A percentile compares a stretch with the other conserved stretches of the same genome.
phyloP scores from a whole-genome alignment of 2,329 filamentous ascomycete species.

The Alternaria burnsii region DNA sequence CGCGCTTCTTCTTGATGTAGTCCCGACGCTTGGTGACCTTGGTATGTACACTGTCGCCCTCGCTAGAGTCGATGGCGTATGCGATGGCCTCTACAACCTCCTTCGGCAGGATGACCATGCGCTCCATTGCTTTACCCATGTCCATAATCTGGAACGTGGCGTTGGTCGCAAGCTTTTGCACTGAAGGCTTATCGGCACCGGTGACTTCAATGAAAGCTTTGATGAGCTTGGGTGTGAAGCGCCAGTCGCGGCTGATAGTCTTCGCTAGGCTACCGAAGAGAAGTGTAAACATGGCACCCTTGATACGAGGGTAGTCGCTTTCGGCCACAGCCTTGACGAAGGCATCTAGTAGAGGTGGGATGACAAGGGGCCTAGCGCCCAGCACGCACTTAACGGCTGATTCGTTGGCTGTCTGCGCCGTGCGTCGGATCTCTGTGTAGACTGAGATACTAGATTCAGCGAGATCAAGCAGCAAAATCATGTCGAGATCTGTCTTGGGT shows the following conservation, averaged over 20 bases:
- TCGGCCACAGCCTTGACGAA: conserved; percentile 80
- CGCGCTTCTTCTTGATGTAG: conserved; percentile 77
- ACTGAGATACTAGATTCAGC: conserved; percentile 88
- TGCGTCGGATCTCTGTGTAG: conserved; percentile 95
- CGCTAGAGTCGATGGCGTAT: conserved; percentile 43
- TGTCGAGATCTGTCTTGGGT: conserved; percentile 89
- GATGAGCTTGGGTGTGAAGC: conserved; percentile 90
- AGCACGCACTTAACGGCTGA: conserved; percentile 92
- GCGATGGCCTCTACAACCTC: conserved; percentile 72
- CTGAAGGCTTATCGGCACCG: conserved; percentile 90
- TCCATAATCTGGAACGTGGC: conserved; percentile 88
- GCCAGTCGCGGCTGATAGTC: conserved; percentile 91
- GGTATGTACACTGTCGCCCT: conserved; percentile 65
- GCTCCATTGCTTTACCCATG: conserved; percentile 87
- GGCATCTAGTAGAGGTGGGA: conserved; percentile 82
- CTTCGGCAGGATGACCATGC: conserved; percentile 82
- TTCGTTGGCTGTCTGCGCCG: conserved; percentile 90
- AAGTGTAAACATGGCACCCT: conserved; percentile 90
- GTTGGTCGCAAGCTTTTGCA: conserved; percentile 85
- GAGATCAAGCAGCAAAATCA: conserved; percentile 82
- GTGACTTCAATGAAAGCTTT: conserved; percentile 89
- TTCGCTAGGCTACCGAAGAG: conserved; percentile 88
- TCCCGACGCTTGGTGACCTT: conserved; percentile 72
- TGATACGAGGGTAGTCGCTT: conserved; percentile 89
- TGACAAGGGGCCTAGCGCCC: conserved; percentile 86